Evolutionary conservation across 2,329 filamentous ascomycete species (phyloP).

Genomic region (Monosporascus sp.): DNA sequence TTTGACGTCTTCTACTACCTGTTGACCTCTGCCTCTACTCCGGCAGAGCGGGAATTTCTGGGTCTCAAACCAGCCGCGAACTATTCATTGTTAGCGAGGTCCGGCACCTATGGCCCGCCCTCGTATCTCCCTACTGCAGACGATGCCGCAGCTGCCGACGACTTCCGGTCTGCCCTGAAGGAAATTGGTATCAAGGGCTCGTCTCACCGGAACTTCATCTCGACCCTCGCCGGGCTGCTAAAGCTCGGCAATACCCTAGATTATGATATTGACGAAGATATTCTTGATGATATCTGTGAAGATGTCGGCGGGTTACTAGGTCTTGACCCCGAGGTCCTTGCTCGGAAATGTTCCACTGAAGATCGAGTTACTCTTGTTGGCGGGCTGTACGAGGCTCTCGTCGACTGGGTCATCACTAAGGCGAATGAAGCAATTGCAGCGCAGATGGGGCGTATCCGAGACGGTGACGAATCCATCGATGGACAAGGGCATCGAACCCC

Average conservation of each 20-base stretch:
- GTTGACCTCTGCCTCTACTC: conserved; percentile 82
- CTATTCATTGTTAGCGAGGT: conserved; percentile 76
- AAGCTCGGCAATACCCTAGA: conserved; percentile 90
- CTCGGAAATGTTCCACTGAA: conserved; percentile 73
- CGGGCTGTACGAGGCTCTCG: conserved; percentile 86
- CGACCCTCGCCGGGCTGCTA: conserved; percentile 76
- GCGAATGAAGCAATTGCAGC: conserved; percentile 79
- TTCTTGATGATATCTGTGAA: conserved; percentile 79
- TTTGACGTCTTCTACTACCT: conserved; percentile 99
- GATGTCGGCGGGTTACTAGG: conserved; percentile 85
- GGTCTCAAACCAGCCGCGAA: conserved; percentile 70
- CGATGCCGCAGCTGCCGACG: conserved; percentile 86
- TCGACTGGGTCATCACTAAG: conserved; percentile 89
- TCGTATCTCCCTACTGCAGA: conserved; percentile 88
- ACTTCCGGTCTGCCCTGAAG: conserved; percentile 82
- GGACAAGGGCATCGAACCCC: conserved; percentile 63
- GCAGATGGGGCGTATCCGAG: conserved; percentile 64
- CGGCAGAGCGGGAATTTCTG: conserved; percentile 83
- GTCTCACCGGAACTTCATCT: conserved; percentile 76
- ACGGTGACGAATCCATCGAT: conserved; percentile 63
- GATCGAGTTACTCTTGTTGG: conserved; percentile 79
- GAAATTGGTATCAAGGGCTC: conserved; percentile 91
- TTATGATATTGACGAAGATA: conserved; percentile 78
- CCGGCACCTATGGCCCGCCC: conserved; percentile 80
- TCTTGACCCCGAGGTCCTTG: conserved; percentile 77